Conservation (phyloP, 2,329 filamentous ascomycete genomes). For the Phaeoacremonium minimum region DNA sequence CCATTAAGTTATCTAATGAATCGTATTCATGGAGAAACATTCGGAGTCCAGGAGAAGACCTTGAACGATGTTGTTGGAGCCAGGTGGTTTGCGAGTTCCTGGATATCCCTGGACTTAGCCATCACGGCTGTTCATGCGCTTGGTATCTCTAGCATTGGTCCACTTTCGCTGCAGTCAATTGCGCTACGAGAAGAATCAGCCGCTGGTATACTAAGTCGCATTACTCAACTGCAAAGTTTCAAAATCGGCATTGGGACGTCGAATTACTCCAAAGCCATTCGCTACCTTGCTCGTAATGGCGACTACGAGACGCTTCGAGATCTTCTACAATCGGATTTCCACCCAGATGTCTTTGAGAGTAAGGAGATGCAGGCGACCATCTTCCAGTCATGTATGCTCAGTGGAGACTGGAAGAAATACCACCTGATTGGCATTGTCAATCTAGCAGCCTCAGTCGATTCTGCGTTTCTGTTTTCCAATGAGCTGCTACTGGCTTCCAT, state of each 20-base stretch:
- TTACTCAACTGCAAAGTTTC: constrained; percentile 56
- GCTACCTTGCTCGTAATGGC: constrained; percentile 55
- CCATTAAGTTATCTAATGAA: constrained; percentile 30
- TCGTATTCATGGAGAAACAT: constrained; percentile 31
- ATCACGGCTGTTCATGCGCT: constrained; percentile 67
- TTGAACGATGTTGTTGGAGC: constrained; percentile 70
- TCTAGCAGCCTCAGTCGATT: constrained; percentile 23
- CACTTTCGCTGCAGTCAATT: constrained; percentile 73
- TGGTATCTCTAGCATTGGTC: constrained; percentile 68
- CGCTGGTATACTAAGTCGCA: constrained; percentile 50
- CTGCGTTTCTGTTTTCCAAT: constrained; percentile 24
- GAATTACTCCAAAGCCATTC: constrained; percentile 62
- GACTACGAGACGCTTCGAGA: constrained; percentile 44
- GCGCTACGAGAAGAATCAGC: constrained; percentile 59
- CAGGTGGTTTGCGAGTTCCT: constrained; percentile 71
- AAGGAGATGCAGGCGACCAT: constrained; percentile 32
- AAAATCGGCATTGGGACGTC: constrained; percentile 60
- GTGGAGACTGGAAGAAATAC: constrained; percentile 34
- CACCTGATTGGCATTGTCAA: constrained; percentile 40
- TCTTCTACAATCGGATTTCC: constrained; percentile 44
- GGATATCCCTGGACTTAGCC: constrained; percentile 68
- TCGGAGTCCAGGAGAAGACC: constrained; percentile 35
- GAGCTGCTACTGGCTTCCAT: constrained; percentile 23
- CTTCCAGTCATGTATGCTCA: constrained; percentile 23
- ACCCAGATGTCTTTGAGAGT: constrained; percentile 53